Conservation (phyloP, 2,329 filamentous ascomycete genomes). For the Acephala macrosclerotiorum region DNA sequence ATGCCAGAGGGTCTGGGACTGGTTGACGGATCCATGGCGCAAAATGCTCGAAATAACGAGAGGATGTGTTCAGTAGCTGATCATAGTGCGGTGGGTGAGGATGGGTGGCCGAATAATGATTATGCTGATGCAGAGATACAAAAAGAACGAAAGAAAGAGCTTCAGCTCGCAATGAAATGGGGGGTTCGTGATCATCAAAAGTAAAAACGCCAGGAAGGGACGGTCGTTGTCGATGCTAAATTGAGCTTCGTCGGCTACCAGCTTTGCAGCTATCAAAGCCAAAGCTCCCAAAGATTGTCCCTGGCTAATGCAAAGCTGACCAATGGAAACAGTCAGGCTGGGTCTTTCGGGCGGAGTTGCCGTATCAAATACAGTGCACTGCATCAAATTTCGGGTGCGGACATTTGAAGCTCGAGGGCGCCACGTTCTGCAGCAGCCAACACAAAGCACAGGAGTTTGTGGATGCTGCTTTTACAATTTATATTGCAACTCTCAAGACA, state of each 20-base stretch:
- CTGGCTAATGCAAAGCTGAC: neutral
- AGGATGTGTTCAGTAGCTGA: conserved; percentile 22
- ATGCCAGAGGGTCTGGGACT: conserved; percentile 44
- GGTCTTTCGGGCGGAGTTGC: neutral
- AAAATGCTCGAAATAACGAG: conserved; percentile 2
- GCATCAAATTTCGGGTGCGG: neutral
- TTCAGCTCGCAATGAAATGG: conserved; percentile 5
- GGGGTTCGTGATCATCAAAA: conserved; percentile 10
- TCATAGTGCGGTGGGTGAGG: conserved; percentile 11
- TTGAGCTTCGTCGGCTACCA: conserved; percentile 15
- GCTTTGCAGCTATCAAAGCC: neutral
- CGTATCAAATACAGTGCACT: conserved; percentile 6
- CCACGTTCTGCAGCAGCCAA: conserved; percentile 5
- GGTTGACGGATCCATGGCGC: conserved; percentile 40
- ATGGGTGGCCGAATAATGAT: conserved; percentile 17
- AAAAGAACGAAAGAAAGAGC: conserved; percentile 17
- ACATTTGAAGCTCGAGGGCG: conserved; percentile 3
- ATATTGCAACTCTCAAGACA: neutral
- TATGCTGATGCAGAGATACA: conserved; percentile 6
- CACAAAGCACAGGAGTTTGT: neutral
- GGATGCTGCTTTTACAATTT: neutral
- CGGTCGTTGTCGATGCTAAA: conserved; percentile 18
- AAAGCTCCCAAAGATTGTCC: neutral
- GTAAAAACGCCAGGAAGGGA: conserved; percentile 17
- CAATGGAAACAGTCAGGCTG: neutral